These are phyloP conservation scores for Solanum bulbocastanum DNA, from an alignment of 257 asterid genomes.

Conservation along the genomic window DNA sequence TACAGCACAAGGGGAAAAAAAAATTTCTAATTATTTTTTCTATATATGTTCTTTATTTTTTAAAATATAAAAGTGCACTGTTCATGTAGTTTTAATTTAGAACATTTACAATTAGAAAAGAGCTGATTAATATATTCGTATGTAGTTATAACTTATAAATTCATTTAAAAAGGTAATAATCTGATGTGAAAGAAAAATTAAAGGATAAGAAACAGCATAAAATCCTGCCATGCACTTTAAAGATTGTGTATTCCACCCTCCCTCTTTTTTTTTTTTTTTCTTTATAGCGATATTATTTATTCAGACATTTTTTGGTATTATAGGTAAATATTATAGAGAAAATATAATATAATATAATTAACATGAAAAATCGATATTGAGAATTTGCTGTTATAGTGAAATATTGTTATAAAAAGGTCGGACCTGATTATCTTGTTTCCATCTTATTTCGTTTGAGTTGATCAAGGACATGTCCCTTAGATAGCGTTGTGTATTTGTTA, in stretches of 20 bases:
- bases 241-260: not conserved
- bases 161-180: not conserved
- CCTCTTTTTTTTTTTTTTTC: not conserved
- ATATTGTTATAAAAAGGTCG: not conserved
- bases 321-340: accelerated
- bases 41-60: not conserved
- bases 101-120: not conserved
- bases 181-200: not conserved
- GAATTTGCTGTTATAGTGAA: not conserved
- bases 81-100: not conserved
- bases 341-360: not conserved
- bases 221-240: not conserved
- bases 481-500: not conserved
- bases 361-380: not conserved
- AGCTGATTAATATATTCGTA: not conserved
- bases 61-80: not conserved
- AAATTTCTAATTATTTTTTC: not conserved
- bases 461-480: not conserved
- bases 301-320: not conserved
- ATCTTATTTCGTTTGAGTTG: not conserved
- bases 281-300: not conserved
- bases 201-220: not conserved
- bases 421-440: not conserved
- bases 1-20: not conserved
- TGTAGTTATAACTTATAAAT: not conserved